phyloP scores from a whole-genome alignment of 345 rosid genomes.

The Carallia brachiata region DNA sequence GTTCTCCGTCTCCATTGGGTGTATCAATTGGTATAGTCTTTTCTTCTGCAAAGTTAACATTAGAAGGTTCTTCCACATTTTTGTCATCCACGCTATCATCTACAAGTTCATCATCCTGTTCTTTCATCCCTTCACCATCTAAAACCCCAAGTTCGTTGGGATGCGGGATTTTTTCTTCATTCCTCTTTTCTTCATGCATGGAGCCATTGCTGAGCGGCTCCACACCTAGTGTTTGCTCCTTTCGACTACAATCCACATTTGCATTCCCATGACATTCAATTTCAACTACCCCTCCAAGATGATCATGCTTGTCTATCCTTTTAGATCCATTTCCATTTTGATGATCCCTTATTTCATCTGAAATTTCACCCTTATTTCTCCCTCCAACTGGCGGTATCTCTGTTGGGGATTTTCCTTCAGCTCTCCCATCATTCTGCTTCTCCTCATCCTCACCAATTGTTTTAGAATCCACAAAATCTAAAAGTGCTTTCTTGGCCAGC shows the following conservation, averaged over 20 bases:
- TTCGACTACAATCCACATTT: background rate
- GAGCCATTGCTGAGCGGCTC: background rate
- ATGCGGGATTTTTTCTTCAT: constrained; percentile 3
- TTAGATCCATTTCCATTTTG: background rate
- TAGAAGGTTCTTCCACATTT: background rate
- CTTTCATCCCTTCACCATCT: constrained; percentile 15
- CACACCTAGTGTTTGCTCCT: background rate
- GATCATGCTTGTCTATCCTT: background rate
- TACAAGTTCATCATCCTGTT: constrained; percentile 5
- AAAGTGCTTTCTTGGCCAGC: constrained; percentile 23
- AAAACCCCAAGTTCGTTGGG: background rate
- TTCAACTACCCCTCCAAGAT: background rate
- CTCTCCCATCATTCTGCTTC: constrained; percentile 4
- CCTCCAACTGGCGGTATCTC: background rate
- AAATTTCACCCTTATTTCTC: background rate
- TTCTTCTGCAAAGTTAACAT: constrained; percentile 9
- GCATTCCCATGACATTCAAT: no score
- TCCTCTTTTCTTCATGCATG: background rate
- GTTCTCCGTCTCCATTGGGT: constrained; percentile 9
- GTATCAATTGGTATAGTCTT: constrained; percentile 6
- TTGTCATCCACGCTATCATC: constrained; percentile 6
- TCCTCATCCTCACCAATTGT: constrained; percentile 6
- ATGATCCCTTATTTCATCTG: background rate
- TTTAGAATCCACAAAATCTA: constrained; percentile 23
- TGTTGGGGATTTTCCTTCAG: constrained; percentile 1